Evolutionary conservation across 805 yeast genomes (phyloP).

Genomic region (Saccharomycopsis fibuligera): DNA sequence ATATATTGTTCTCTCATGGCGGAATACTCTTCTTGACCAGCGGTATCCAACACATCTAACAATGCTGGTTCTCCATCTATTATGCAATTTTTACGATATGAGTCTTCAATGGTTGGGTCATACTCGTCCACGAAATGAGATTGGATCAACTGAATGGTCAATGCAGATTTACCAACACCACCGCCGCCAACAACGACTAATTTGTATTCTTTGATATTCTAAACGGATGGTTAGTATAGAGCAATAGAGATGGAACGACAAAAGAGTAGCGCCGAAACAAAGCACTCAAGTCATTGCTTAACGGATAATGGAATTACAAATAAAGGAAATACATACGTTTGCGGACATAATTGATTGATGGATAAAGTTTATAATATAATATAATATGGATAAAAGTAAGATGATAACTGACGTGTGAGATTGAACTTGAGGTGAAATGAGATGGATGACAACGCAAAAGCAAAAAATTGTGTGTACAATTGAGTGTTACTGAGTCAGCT

Average conservation of each 20-base stretch:
- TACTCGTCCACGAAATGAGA: slow-evolving; percentile 95
- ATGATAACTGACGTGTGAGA: no score
- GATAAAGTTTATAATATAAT: no score
- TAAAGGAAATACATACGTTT: background rate
- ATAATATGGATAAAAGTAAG: no score
- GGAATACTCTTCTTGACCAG: slow-evolving; percentile 95
- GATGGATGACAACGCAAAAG: no score
- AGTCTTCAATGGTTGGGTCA: slow-evolving; percentile 96
- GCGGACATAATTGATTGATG: no score
- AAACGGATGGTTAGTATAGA: background rate
- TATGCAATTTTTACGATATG: slow-evolving; percentile 80
- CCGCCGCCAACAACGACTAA: slow-evolving; percentile 98
- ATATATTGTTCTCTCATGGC: slow-evolving; percentile 89
- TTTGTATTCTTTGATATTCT: slow-evolving; percentile 65
- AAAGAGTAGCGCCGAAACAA: no score
- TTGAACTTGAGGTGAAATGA: no score
- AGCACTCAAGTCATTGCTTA: background rate
- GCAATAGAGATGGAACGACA: no score
- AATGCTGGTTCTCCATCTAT: slow-evolving; percentile 74
- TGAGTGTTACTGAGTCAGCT: no score
- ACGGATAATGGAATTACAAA: background rate
- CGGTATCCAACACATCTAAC: slow-evolving; percentile 90
- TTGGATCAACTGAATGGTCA: slow-evolving; percentile 91
- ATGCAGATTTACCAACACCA: slow-evolving; percentile 96
- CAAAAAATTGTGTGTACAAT: no score